These are phyloP conservation scores for Odonthalia washingtoniensis DNA, from an alignment of 31 red algal genomes.

Conservation along the genomic window DNA sequence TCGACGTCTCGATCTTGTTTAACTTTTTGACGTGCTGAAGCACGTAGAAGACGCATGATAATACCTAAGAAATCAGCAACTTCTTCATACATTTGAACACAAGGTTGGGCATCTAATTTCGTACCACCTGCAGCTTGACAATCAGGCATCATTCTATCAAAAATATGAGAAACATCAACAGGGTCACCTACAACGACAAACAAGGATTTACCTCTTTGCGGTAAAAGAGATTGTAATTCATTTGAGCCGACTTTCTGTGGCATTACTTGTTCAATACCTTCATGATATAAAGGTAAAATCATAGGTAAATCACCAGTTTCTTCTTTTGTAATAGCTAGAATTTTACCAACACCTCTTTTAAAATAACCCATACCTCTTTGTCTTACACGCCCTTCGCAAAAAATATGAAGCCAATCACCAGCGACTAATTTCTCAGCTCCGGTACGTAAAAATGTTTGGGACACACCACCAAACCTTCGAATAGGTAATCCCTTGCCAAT, in stretches of 20 bases:
- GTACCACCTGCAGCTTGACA: slow-evolving; percentile 60
- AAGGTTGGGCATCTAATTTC: slow-evolving; percentile 58
- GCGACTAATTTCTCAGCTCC: slow-evolving; percentile 70
- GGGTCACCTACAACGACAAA: slow-evolving; percentile 90
- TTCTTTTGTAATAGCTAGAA: slow-evolving; percentile 82
- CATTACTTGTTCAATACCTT: slow-evolving; percentile 96
- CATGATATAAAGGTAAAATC: slow-evolving; percentile 92
- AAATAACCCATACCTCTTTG: slow-evolving; percentile 82
- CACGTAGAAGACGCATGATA: slow-evolving; percentile 73
- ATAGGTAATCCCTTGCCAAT: slow-evolving; percentile 95
- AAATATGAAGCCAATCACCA: slow-evolving; percentile 98
- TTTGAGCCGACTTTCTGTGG: slow-evolving; percentile 81
- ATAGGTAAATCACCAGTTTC: slow-evolving; percentile 55
- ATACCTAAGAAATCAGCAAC: slow-evolving; percentile 75
- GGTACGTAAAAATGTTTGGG: slow-evolving; percentile 68
- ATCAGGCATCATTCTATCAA: slow-evolving; percentile 62
- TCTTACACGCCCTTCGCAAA: slow-evolving; percentile 85
- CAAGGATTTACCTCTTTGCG: slow-evolving; percentile 68
- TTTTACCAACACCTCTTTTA: slow-evolving; percentile 90
- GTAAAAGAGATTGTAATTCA: slow-evolving; percentile 59
- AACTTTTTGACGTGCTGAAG: slow-evolving; percentile 61
- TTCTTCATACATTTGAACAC: slow-evolving; percentile 85
- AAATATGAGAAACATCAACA: slow-evolving; percentile 75
- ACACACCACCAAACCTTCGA: slow-evolving; percentile 71
- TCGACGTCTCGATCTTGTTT: slow-evolving; percentile 58